phyloP scores from a whole-genome alignment of 306 rosid species.

The Quercus aquifolioides region DNA sequence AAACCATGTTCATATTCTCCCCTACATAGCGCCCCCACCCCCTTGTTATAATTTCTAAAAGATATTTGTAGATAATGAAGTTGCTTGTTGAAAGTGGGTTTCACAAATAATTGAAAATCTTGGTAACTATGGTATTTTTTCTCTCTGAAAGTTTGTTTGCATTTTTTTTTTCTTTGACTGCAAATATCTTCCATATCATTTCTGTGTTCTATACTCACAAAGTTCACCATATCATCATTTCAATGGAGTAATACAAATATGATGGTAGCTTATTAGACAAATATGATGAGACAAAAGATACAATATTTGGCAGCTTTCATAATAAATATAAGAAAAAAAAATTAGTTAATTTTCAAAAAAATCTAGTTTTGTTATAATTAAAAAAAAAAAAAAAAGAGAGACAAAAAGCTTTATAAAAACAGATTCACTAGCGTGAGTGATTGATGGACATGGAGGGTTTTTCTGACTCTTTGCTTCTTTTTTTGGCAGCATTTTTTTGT shows the following conservation, averaged over 20 bases:
- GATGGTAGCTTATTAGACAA: too few relatives aligned
- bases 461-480: too few relatives aligned
- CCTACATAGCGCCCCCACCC: background rate
- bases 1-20: background rate
- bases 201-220: background rate
- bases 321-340: too few relatives aligned
- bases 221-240: background rate
- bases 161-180: background rate
- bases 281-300: too few relatives aligned
- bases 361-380: too few relatives aligned
- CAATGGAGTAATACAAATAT: background rate
- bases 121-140: background rate
- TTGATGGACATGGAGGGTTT: too few relatives aligned
- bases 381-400: too few relatives aligned
- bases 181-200: background rate
- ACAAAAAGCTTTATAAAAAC: too few relatives aligned
- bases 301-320: too few relatives aligned
- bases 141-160: background rate
- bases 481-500: too few relatives aligned
- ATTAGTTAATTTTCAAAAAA: too few relatives aligned
- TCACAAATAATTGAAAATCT: background rate
- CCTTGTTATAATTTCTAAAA: background rate
- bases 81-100: background rate
- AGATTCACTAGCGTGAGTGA: too few relatives aligned
- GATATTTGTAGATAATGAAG: background rate